These are phyloP conservation scores for Phytophthora podocarpi DNA, from an alignment of 352 stramenopile species.

Conservation along the genomic window DNA sequence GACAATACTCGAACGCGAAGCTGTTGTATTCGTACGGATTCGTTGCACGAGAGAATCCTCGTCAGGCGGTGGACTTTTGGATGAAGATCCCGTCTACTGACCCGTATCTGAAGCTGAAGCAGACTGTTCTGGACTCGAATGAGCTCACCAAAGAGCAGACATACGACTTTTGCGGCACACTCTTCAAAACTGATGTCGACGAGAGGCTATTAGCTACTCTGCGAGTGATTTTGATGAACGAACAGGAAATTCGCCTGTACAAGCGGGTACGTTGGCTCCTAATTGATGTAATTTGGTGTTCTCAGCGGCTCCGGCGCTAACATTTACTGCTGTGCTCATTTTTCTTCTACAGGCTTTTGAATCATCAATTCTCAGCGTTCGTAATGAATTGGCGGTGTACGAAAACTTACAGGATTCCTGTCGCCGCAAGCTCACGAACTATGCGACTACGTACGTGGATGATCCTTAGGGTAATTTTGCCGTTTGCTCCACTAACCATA, in stretches of 20 bases:
- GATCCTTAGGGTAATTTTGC: neutral
- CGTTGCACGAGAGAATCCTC: constrained; percentile 42
- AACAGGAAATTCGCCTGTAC: constrained; percentile 55
- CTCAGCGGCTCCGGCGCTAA: neutral
- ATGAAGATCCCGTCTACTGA: constrained; percentile 63
- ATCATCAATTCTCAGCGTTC: constrained; percentile 42
- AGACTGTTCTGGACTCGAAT: constrained; percentile 63
- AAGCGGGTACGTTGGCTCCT: constrained; percentile 37
- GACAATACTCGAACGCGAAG: constrained; percentile 80
- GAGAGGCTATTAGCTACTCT: constrained; percentile 63
- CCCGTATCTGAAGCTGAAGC: constrained; percentile 62
- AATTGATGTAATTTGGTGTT: neutral
- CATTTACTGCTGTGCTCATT: neutral
- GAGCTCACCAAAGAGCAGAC: constrained; percentile 60
- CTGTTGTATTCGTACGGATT: constrained; percentile 85
- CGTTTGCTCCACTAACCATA: neutral
- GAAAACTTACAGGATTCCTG: constrained; percentile 50
- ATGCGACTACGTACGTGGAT: constrained; percentile 52
- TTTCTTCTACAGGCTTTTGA: constrained; percentile 43
- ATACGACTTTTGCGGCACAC: constrained; percentile 76
- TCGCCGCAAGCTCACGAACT: constrained; percentile 49
- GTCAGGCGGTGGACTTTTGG: constrained; percentile 72
- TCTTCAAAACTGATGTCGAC: constrained; percentile 58
- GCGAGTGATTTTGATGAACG: constrained; percentile 59
- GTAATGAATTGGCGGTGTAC: constrained; percentile 65